Evolutionary conservation across 2,329 filamentous ascomycete species (phyloP), one percentile per base, ranked within the genome.

Genomic region (Pseudopithomyces chartarum): DNA sequence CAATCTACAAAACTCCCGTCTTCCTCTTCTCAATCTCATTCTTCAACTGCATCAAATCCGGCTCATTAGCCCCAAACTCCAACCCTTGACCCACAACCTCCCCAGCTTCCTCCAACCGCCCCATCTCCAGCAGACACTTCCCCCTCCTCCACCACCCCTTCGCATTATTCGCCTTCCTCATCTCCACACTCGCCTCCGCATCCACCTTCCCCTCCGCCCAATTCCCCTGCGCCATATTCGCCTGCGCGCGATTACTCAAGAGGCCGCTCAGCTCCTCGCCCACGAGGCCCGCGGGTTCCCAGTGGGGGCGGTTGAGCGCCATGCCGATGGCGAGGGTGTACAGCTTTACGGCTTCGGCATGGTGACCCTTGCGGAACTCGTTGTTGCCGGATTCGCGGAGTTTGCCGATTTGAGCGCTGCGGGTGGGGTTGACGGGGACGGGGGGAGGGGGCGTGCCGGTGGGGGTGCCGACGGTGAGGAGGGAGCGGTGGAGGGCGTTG

Each of bases 111-210:
- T 90, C 87, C 69, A 91, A 79, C 58, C 94, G 78, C 1, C 90
- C 90, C 95, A 98, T 98, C 85, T 99, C 95, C 63, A 89, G 78
- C 71, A 98, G 77, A 73, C 92, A 96, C 79, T 87, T 87, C 10
- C 91, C 95, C 59, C 91, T 83, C 59, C 95, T 83, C 89, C 92
- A 97, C 92, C 94, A 98, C 0, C 88, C 93, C 85, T 98, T 98
- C 1, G 91, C 87, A 76, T 99, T 98, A 38, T 90, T 92, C 40
- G 89, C 84, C 63, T 87, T 85, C 82, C 94, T 93, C 60, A 91
- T 88, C 81, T 97, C 93, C 42, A 97, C 89, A 73, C 91, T 95
- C 29, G 87, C 85, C 80, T 96, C 90, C 3, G 92, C 93, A 77
- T 99, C 95, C 6, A 92, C 83, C n/a, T 89, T 85, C 5, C 87